Percentiles rank a stretch among this genome's conserved stretches.
These are phyloP conservation scores for Monosporascus sp. DNA, from an alignment of 2,329 filamentous ascomycete species.

Conservation along the genomic window DNA sequence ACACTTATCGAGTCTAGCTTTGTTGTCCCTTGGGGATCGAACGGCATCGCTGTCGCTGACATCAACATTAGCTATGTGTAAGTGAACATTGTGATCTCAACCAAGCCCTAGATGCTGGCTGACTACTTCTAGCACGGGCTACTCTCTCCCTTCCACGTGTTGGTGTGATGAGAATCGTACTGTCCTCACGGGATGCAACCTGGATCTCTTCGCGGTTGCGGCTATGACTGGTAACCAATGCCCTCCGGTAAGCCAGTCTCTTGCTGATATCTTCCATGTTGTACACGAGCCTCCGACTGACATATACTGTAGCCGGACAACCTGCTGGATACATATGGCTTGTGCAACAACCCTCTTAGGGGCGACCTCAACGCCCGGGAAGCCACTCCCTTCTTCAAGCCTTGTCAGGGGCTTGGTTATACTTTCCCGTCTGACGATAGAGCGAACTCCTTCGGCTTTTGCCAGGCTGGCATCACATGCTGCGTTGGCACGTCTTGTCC, in stretches of 20 bases:
- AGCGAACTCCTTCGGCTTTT: constrained; percentile 11
- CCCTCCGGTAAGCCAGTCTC: constrained; percentile 1
- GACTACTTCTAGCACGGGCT: constrained; percentile 8
- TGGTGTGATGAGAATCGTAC: constrained; percentile 3
- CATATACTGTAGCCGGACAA: background rate
- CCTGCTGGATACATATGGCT: constrained; percentile 3
- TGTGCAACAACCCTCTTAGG: constrained; percentile 13
- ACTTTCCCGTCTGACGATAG: constrained; percentile 13
- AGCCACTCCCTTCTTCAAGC: constrained; percentile 10
- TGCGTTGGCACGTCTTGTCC: constrained; percentile 7
- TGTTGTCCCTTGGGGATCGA: constrained; percentile 1
- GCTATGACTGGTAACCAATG: constrained; percentile 2
- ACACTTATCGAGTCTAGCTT: constrained; percentile 5
- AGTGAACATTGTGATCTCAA: background rate
- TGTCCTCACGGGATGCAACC: constrained; percentile 15
- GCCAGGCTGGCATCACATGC: constrained; percentile 11
- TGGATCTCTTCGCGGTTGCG: constrained; percentile 7
- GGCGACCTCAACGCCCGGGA: background rate
- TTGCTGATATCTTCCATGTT: background rate
- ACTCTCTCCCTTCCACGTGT: constrained; percentile 13
- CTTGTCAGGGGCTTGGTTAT: constrained; percentile 16
- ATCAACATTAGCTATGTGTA: constrained; percentile 17
- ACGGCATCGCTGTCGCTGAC: constrained; percentile 2
- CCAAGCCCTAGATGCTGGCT: background rate
- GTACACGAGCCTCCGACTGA: background rate